Percentiles rank a stretch among this genome's conserved stretches.
Evolutionary conservation across 176 grass and related monocot species (phyloP).

Genomic region (Oropetium thomaeum): DNA sequence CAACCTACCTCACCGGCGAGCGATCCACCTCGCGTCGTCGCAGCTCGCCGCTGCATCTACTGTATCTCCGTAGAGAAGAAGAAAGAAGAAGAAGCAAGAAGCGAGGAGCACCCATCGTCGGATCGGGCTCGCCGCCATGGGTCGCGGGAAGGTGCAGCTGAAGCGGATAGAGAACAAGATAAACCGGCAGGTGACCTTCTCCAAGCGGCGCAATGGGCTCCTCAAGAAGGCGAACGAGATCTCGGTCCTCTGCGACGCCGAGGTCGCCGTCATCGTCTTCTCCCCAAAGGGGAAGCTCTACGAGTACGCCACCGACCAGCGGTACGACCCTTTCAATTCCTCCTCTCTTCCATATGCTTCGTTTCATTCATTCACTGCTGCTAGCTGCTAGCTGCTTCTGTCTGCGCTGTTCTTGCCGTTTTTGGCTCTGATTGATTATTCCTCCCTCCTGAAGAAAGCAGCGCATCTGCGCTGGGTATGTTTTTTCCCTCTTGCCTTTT

Average conservation of each 20-base stretch:
- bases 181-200: conserved; percentile 80
- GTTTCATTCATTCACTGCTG: not conserved
- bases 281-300: conserved; percentile 81
- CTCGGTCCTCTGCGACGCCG: conserved; percentile 74
- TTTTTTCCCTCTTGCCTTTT: conserved; percentile 9
- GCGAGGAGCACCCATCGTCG: too few species aligned
- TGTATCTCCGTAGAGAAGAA: fast-evolving
- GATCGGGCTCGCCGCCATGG: too few species aligned
- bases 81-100: not conserved
- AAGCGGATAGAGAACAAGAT: conserved; percentile 95
- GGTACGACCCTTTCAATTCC: not conserved
- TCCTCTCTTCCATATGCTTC: too few species aligned
- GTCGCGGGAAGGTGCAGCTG: conserved; percentile 76
- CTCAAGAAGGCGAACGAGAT: conserved; percentile 94
- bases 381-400: not conserved
- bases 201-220: conserved; percentile 65
- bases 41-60: not conserved
- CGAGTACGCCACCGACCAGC: conserved; percentile 55
- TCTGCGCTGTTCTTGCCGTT: not conserved
- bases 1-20: not conserved
- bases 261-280: conserved; percentile 78
- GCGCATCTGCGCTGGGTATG: not conserved
- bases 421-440: not conserved
- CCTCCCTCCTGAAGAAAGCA: conserved; percentile 5
- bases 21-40: not conserved